These are phyloP conservation scores for Stagonosporopsis vannaccii DNA, from an alignment of 2,329 filamentous ascomycete species.

Conservation along the genomic window DNA sequence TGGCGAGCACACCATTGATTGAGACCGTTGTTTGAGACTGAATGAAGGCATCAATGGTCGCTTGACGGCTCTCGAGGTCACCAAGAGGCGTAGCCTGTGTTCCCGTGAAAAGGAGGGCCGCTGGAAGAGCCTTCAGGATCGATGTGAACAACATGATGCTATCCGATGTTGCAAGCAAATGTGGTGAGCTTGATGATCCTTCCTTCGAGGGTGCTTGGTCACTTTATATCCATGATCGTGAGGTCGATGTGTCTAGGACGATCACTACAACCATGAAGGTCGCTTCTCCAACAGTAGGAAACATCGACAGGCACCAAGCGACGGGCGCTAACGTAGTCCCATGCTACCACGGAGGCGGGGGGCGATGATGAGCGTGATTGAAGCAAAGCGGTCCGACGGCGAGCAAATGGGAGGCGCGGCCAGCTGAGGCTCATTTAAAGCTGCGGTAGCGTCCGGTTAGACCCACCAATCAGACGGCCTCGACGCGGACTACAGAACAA, in stretches of 20 bases:
- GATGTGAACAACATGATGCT: constrained; percentile 27
- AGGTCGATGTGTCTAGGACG: constrained; percentile 3
- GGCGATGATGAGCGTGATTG: constrained; percentile 11
- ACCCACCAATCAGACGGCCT: constrained; percentile 17
- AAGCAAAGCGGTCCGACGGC: constrained; percentile 22
- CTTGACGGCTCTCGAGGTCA: constrained; percentile 17
- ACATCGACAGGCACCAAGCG: constrained; percentile 16
- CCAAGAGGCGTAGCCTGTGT: constrained; percentile 19
- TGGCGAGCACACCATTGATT: constrained; percentile 61
- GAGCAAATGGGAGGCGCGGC: constrained; percentile 20
- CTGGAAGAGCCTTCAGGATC: constrained; percentile 23
- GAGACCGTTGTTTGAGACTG: constrained; percentile 56
- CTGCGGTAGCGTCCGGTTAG: constrained; percentile 15
- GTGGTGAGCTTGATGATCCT: constrained; percentile 8
- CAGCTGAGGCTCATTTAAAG: constrained; percentile 25
- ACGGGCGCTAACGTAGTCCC: constrained; percentile 22
- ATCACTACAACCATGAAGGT: not conserved
- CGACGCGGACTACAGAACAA: not conserved
- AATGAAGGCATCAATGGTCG: constrained; percentile 45
- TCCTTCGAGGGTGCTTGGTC: not conserved
- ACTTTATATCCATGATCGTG: constrained; percentile 12
- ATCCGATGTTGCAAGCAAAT: not conserved
- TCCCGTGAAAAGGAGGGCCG: constrained; percentile 20
- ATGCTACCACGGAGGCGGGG: constrained; percentile 21
- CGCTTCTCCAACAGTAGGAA: constrained; percentile 15